A percentile compares a stretch with the other conserved stretches of the same genome.
These are phyloP conservation scores for Rhodotorula paludigena DNA, from an alignment of 768 basidiomycete genomes.

Conservation along the genomic window DNA sequence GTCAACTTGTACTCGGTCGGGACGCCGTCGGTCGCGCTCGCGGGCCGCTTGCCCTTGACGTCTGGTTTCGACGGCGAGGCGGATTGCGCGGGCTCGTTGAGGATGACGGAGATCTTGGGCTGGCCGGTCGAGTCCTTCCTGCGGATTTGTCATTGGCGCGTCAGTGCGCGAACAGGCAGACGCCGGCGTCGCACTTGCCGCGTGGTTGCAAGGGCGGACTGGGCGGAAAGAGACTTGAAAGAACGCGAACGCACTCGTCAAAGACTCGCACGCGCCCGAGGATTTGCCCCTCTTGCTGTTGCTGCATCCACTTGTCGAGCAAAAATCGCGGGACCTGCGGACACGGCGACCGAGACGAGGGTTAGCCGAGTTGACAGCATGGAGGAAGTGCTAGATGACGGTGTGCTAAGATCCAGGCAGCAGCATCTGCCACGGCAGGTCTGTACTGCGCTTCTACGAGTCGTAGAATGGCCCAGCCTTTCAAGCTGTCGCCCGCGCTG, in stretches of 20 bases:
- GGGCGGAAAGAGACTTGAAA: neutral
- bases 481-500: too few species aligned
- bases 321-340: conserved; percentile 76
- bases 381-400: too few species aligned
- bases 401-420: too few species aligned
- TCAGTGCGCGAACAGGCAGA: conserved; percentile 40
- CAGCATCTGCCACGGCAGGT: too few species aligned
- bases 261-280: conserved; percentile 83
- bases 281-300: conserved; percentile 68
- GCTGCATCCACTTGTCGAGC: conserved; percentile 75
- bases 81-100: conserved; percentile 55
- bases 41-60: conserved; percentile 39
- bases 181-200: too few species aligned
- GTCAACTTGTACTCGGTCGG: conserved; percentile 76
- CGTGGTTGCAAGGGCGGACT: neutral
- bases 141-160: conserved; percentile 34
- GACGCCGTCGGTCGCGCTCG: conserved; percentile 33
- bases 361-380: neutral
- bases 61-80: conserved; percentile 52
- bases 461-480: too few species aligned
- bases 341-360: neutral
- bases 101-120: conserved; percentile 37
- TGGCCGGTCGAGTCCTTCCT: conserved; percentile 34
- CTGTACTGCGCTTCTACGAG: too few species aligned
- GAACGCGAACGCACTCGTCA: conserved; percentile 44